Conservation (phyloP, 139 green algal species). For the Astrephomene gubernaculifera region DNA sequence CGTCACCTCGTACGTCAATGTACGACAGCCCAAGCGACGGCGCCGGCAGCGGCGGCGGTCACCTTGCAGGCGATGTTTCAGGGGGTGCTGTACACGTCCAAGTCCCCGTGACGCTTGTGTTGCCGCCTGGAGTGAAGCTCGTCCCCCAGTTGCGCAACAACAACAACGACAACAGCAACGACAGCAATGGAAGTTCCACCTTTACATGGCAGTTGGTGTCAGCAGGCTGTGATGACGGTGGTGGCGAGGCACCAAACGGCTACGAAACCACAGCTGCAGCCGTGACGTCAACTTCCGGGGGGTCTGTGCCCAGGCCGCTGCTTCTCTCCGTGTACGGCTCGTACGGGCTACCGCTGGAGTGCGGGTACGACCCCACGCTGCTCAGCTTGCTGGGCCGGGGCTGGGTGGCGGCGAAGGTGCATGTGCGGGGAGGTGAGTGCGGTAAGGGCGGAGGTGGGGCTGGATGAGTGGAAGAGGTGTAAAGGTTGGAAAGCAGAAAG, state of each 20-base stretch:
- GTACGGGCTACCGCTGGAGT: slow-evolving; percentile 77
- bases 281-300: too few species aligned
- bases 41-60: slow-evolving; percentile 7
- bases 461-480: not conserved
- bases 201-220: too few species aligned
- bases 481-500: not conserved
- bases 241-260: too few species aligned
- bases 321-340: slow-evolving; percentile 75
- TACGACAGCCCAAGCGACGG: not conserved
- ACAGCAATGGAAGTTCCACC: too few species aligned
- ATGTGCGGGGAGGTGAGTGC: slow-evolving; percentile 52
- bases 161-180: too few species aligned
- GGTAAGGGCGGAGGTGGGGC: not conserved
- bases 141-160: too few species aligned
- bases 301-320: not conserved
- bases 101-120: slow-evolving; percentile 69
- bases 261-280: too few species aligned
- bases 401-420: slow-evolving; percentile 52
- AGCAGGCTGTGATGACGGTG: too few species aligned
- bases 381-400: slow-evolving; percentile 72
- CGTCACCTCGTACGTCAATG: not conserved
- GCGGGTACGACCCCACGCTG: slow-evolving; percentile 60
- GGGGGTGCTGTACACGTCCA: slow-evolving; percentile 22
- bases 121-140: slow-evolving; percentile 1
- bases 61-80: too few species aligned